A percentile compares a stretch with the other conserved stretches of the same genome.
phyloP scores from a whole-genome alignment of 2,329 filamentous ascomycete genomes.

The Ustilaginoidea virens region DNA sequence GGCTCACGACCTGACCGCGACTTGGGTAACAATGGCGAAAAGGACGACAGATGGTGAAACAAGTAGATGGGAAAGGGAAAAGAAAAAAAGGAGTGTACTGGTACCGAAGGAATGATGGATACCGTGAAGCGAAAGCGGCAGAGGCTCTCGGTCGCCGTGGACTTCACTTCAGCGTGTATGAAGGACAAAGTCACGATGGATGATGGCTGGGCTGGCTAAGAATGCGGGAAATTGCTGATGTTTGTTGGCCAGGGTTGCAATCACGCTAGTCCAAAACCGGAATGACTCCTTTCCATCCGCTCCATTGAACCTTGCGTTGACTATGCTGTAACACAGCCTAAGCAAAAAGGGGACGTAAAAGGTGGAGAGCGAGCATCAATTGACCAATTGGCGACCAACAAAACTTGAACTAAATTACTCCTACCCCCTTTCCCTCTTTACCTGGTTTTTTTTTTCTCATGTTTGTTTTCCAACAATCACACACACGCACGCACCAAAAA shows the following conservation, averaged over 20 bases:
- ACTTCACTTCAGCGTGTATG: slow-evolving; percentile 5
- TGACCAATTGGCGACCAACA: neutral
- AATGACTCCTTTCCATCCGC: slow-evolving; percentile 3
- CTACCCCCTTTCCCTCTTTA: neutral
- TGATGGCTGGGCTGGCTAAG: slow-evolving; percentile 7
- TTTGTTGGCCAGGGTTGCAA: slow-evolving; percentile 12
- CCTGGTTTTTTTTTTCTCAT: neutral
- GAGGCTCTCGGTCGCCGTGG: slow-evolving; percentile 3
- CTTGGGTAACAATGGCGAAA: slow-evolving; percentile 2
- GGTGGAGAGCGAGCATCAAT: too few species aligned
- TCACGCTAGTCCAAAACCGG: slow-evolving; percentile 9
- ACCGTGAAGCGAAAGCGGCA: slow-evolving; percentile 3
- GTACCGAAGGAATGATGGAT: slow-evolving; percentile 3
- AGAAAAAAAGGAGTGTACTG: slow-evolving; percentile 7
- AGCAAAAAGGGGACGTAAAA: too few species aligned
- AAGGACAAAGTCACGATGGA: slow-evolving; percentile 7
- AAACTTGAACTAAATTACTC: neutral
- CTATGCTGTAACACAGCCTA: too few species aligned
- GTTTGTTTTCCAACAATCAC: neutral
- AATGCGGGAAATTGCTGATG: slow-evolving; percentile 22
- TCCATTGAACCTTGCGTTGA: too few species aligned
- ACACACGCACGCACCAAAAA: too few species aligned
- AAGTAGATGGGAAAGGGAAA: slow-evolving; percentile 3
- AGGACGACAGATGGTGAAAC: too few species aligned
- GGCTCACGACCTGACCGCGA: neutral